Evolutionary conservation across 2,329 filamentous ascomycete species (phyloP), one percentile per base, ranked within the genome.

Genomic region (Xylariaceae sp.): DNA sequence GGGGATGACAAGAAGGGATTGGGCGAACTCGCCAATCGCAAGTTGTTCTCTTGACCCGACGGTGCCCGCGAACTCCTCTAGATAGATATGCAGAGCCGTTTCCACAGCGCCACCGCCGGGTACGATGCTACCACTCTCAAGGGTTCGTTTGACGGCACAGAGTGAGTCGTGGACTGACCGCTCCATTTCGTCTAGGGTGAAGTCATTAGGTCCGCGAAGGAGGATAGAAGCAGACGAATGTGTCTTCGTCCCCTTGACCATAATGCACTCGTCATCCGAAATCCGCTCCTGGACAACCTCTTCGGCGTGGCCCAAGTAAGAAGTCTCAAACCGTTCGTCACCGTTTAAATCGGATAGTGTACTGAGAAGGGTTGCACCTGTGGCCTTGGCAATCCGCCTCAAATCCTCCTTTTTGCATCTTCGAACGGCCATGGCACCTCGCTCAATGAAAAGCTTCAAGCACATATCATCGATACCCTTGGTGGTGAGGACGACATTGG

Each of bases 361-460:
- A 80, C 89, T 93, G 64, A 99, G 84, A 53, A 99, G 81, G 15
- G 92, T 97, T 16, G 93, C 94, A 52, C 94, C 94, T 6, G 94
- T 96, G 5, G 94, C 94, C 79, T 89, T 96, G 55, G 94, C 94
- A 76, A 99, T 97, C 66, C 94, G 87, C 71, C 94, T 83, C 57
- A 99, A 79, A 69, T 99, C 94, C 77, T 99, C 94, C 83, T 99
- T 99, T 82, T 97, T 99, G 77, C 93, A 97, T 71, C 94, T 84
- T 69, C 94, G 84, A 44, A 99, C 92, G 47, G 89, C 94, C 89
- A 99, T 97, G 54, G 92, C 92, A 56, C 93, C 93, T 72, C 85
- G 89, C 80, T 99, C 94, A 52, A 99, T 81, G 70, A 99, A 97
- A 58, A 90, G 82, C 82, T 99, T 99, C 62, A 99, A 77, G 64